phyloP scores from a whole-genome alignment of 208 protist species.

The Lotmaria passim region DNA sequence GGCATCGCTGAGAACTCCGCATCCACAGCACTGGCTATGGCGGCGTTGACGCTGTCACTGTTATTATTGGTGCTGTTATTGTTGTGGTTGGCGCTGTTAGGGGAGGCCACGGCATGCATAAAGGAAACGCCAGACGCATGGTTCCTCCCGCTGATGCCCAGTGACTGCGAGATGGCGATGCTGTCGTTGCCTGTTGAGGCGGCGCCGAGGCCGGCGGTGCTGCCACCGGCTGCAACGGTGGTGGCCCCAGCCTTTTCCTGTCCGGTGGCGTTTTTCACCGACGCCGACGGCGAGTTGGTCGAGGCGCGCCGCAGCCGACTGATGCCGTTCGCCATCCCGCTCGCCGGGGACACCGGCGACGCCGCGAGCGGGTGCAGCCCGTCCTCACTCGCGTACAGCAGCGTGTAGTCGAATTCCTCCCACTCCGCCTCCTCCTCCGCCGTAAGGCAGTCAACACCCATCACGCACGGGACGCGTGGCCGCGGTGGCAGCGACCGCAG shows the following conservation, averaged over 20 bases:
- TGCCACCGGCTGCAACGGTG: neutral
- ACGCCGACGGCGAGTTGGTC: neutral
- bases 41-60: constrained; percentile 12
- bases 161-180: constrained; percentile 1
- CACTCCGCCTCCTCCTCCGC: constrained; percentile 34
- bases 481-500: neutral
- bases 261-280: neutral
- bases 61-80: neutral
- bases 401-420: constrained; percentile 35
- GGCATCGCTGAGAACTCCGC: constrained; percentile 21
- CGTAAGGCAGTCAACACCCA: constrained; percentile 36
- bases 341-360: constrained; percentile 2
- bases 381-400: constrained; percentile 24
- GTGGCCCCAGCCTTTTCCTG: neutral
- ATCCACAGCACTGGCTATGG: constrained; percentile 6
- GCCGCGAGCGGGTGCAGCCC: constrained; percentile 2
- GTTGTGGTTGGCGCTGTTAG: neutral
- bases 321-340: neutral
- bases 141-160: constrained; percentile 1
- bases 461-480: constrained; percentile 19
- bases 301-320: constrained; percentile 12
- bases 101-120: neutral
- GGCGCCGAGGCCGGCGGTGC: neutral
- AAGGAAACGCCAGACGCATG: neutral
- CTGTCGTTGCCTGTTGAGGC: neutral